Base-by-base conservation (phyloP, 75 land plant genomes). In the Sequoia sempervirens region DNA sequence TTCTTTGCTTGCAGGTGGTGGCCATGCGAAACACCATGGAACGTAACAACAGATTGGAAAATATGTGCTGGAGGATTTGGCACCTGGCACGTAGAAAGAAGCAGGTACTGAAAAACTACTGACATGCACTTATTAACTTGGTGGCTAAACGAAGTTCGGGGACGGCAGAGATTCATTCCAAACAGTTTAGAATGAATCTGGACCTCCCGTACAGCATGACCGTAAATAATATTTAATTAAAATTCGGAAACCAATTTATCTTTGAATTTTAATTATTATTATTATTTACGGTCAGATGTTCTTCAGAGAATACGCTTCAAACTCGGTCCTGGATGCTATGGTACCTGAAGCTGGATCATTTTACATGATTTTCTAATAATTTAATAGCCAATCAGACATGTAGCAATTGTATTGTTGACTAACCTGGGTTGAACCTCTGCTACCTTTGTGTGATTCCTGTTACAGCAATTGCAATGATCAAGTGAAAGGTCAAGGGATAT, bases 51-150 rank as follows among this genome's bases (percentile, higher is more conserved):
- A 83, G 98, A 80, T 86, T 96, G 34, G 98, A 96, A 94, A 95
- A 96, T 81, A 89, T 96, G 95, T 96, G 97, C 83, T 96, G 98
- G 98, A 89, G 98, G 76, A 95, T 96, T 81, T 96, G 98, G 97
- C 91, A 96, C 84, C 85, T 96, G 45, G 89, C 97, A 34, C 92
- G 97, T 53, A 91, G 93, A 50, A 95, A 93, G 88, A 96, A 95
- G 69, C 92, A 93, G 93, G 98, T 96, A 30, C 73, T 68, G 72
- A 10, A 11, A 50, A 50, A 50, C 53, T 13, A 50, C 53, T 13
- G 53, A 50, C 53, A 2, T 50, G 1, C 53, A 50, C 53, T 50
- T 50, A 12, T 56, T 17, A 56, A 56, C 61, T 56, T 20, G 1
- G 26, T 18, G 61, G 18, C 18, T 56, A 56, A 56, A 4, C 3